phyloP scores from a whole-genome alignment of 768 basidiomycete genomes.

The Hygrophorus russula region DNA sequence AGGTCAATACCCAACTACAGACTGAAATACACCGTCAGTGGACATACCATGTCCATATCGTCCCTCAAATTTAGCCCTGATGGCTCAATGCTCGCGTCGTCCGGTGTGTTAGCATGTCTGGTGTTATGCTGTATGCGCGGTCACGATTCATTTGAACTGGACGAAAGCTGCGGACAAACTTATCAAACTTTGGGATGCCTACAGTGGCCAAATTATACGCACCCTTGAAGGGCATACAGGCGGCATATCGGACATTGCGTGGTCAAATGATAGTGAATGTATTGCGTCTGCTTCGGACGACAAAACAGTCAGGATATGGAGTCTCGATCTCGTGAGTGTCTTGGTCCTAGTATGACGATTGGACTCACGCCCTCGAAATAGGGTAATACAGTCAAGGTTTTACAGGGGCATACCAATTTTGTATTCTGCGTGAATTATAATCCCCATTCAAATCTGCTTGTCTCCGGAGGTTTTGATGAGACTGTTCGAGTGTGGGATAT shows the following conservation, averaged over 20 bases:
- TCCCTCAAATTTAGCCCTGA: slow-evolving; percentile 85
- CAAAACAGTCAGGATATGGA: slow-evolving; percentile 81
- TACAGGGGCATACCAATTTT: slow-evolving; percentile 85
- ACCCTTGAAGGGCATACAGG: slow-evolving; percentile 66
- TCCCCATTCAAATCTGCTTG: slow-evolving; percentile 81
- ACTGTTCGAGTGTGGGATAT: slow-evolving; percentile 97
- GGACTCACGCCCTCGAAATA: slow-evolving; percentile 15
- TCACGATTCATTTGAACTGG: slow-evolving; percentile 17
- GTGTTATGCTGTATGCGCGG: neutral
- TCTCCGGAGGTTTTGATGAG: slow-evolving; percentile 93
- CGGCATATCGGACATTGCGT: slow-evolving; percentile 86
- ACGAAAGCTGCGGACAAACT: slow-evolving; percentile 75
- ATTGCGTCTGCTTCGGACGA: slow-evolving; percentile 93
- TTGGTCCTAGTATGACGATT: slow-evolving; percentile 3
- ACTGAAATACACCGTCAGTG: slow-evolving; percentile 53
- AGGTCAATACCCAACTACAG: slow-evolving; percentile 37
- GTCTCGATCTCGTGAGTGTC: slow-evolving; percentile 45
- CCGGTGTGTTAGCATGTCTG: slow-evolving; percentile 42
- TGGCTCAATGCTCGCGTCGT: slow-evolving; percentile 72
- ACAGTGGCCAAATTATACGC: slow-evolving; percentile 59
- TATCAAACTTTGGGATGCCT: slow-evolving; percentile 71
- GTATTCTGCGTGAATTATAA: slow-evolving; percentile 93
- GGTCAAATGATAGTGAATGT: slow-evolving; percentile 74
- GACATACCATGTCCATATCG: slow-evolving; percentile 77
- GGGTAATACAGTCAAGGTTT: slow-evolving; percentile 49